These are phyloP conservation scores for Phallus indusiatus DNA, from an alignment of 768 basidiomycete species.

Conservation along the genomic window DNA sequence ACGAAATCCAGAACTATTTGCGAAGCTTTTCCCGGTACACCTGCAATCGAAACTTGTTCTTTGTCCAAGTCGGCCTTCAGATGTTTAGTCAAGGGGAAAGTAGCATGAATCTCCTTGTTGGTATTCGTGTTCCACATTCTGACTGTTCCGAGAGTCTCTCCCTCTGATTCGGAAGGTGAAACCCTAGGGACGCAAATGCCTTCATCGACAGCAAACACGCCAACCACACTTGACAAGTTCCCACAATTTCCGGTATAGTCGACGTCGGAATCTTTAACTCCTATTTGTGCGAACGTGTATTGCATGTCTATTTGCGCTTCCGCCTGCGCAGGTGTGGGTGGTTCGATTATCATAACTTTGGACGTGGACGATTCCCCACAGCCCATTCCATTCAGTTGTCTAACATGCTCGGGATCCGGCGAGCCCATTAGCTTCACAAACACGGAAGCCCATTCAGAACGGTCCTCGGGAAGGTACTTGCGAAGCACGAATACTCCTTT, in stretches of 20 bases:
- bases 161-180: constrained; percentile 7
- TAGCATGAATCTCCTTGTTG: constrained; percentile 55
- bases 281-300: constrained; percentile 57
- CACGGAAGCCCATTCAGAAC: constrained; percentile 45
- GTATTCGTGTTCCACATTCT: constrained; percentile 68
- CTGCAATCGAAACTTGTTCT: constrained; percentile 49
- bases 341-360: constrained; percentile 59
- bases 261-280: constrained; percentile 45
- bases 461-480: constrained; percentile 40
- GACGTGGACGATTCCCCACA: constrained; percentile 68
- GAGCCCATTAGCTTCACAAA: constrained; percentile 77
- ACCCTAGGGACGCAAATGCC: constrained; percentile 33
- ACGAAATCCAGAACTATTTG: constrained; percentile 59
- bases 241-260: constrained; percentile 73
- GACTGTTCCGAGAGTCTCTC: constrained; percentile 28
- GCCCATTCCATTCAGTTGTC: constrained; percentile 77
- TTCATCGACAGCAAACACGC: constrained; percentile 63
- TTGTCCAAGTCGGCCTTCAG: constrained; percentile 32
- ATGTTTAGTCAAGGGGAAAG: constrained; percentile 43
- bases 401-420: constrained; percentile 55
- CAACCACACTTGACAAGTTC: constrained; percentile 64
- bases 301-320: constrained; percentile 46
- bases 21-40: constrained; percentile 58
- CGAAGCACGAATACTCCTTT: constrained; percentile 64
- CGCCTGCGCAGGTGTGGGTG: constrained; percentile 33